Conservation (phyloP, 2,329 filamentous ascomycete species). For the Phyllosticta citriasiana region DNA sequence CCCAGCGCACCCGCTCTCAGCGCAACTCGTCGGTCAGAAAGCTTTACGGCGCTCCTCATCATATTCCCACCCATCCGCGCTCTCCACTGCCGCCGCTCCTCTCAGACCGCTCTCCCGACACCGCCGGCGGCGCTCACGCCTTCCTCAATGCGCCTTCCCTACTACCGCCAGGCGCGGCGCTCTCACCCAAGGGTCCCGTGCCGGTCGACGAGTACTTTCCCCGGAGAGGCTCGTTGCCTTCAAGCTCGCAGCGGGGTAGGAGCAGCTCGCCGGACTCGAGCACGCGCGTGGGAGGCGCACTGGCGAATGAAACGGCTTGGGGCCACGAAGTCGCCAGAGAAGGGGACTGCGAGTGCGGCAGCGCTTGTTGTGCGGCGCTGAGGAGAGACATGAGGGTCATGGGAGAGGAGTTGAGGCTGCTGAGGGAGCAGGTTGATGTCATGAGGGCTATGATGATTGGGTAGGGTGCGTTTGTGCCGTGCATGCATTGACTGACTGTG, state of each 20-base stretch:
- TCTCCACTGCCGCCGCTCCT: neutral
- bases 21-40: neutral
- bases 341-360: slow-evolving; percentile 7
- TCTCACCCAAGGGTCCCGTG: neutral
- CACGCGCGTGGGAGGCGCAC: neutral
- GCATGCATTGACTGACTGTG: neutral
- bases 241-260: neutral
- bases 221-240: neutral
- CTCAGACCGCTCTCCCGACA: neutral
- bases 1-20: neutral
- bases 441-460: slow-evolving; percentile 2
- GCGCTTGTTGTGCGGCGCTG: slow-evolving; percentile 1
- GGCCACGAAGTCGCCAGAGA: neutral
- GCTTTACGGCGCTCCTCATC: neutral
- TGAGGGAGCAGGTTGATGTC: slow-evolving; percentile 4
- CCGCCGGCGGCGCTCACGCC: neutral
- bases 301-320: slow-evolving; percentile 1
- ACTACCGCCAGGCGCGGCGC: neutral
- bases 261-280: neutral
- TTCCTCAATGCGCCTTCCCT: neutral
- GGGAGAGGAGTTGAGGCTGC: neutral
- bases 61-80: neutral
- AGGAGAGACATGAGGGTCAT: neutral
- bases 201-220: slow-evolving; percentile 1
- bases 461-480: neutral